Evolutionary conservation across 2,329 filamentous ascomycete species (phyloP).

Genomic region (Colletotrichum incanum): DNA sequence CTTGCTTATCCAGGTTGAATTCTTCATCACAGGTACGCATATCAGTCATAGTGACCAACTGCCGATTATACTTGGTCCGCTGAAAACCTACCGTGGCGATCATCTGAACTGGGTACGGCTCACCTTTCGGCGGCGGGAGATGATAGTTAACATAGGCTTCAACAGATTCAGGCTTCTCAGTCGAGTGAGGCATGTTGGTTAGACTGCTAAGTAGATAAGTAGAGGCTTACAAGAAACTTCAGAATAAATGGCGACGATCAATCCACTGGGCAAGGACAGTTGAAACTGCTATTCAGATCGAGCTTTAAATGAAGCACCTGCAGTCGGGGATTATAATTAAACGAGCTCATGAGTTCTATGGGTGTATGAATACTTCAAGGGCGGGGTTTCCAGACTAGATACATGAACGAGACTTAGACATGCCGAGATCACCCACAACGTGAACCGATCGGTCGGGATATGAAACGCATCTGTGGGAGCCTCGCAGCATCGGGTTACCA

Average conservation of each 20-base stretch:
- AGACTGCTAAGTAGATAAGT: neutral
- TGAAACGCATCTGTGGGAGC: no score
- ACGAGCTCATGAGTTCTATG: no score
- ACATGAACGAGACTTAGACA: no score
- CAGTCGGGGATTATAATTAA: neutral
- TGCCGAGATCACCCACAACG: no score
- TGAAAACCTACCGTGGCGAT: slow-evolving; percentile 6
- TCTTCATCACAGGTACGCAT: slow-evolving; percentile 61
- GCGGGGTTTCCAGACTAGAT: no score
- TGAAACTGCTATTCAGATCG: no score
- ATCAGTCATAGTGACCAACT: neutral
- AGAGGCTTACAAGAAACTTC: neutral
- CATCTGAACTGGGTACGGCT: neutral
- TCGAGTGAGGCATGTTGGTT: slow-evolving; percentile 1
- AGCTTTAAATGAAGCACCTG: neutral
- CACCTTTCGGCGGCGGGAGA: neutral
- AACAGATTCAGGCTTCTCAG: neutral
- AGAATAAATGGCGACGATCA: neutral
- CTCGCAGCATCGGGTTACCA: no score
- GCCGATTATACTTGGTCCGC: slow-evolving; percentile 1
- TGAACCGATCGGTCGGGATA: no score
- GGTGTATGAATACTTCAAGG: no score
- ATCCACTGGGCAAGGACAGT: neutral
- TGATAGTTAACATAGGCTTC: slow-evolving; percentile 4
- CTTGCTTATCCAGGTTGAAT: slow-evolving; percentile 68